A percentile compares a stretch with the other conserved stretches of the same genome.
These are phyloP conservation scores for Moringa oleifera DNA, from an alignment of 345 rosid species.

Conservation along the genomic window DNA sequence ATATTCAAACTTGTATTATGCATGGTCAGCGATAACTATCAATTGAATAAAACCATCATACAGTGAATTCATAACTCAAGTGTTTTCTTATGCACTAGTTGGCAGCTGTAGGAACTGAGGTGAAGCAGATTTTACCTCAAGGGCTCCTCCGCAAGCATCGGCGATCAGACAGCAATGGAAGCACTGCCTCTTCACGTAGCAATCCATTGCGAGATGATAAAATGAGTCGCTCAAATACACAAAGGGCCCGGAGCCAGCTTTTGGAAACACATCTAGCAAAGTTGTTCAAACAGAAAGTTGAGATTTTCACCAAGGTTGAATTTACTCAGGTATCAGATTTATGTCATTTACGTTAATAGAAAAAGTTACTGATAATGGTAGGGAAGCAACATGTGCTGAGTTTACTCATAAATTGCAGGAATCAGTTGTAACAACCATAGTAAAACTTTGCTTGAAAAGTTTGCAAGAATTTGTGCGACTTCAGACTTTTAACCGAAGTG, in stretches of 20 bases:
- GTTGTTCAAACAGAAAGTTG: constrained; percentile 95
- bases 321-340: constrained; percentile 64
- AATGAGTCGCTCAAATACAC: constrained; percentile 61
- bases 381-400: constrained; percentile 13
- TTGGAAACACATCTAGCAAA: constrained; percentile 97
- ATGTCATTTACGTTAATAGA: constrained; percentile 7
- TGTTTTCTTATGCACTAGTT: constrained; percentile 35
- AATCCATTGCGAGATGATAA: constrained; percentile 78
- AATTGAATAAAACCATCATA: neutral
- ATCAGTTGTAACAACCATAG: constrained; percentile 63
- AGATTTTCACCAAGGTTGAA: constrained; percentile 93
- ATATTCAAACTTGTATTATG: no score
- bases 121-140: constrained; percentile 79
- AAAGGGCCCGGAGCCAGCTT: constrained; percentile 91
- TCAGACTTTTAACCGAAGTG: constrained; percentile 89
- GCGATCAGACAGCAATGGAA: constrained; percentile 93
- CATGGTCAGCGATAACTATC: no score
- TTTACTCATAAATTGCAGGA: constrained; percentile 51
- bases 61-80: neutral
- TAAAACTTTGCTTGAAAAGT: constrained; percentile 87
- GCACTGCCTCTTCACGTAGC: constrained; percentile 80
- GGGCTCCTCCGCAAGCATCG: constrained; percentile 70
- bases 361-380: constrained; percentile 3
- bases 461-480: constrained; percentile 91
- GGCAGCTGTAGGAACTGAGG: constrained; percentile 66